Evolutionary conservation across 805 yeast species (phyloP).

Genomic region (Kuraishia molischiana): DNA sequence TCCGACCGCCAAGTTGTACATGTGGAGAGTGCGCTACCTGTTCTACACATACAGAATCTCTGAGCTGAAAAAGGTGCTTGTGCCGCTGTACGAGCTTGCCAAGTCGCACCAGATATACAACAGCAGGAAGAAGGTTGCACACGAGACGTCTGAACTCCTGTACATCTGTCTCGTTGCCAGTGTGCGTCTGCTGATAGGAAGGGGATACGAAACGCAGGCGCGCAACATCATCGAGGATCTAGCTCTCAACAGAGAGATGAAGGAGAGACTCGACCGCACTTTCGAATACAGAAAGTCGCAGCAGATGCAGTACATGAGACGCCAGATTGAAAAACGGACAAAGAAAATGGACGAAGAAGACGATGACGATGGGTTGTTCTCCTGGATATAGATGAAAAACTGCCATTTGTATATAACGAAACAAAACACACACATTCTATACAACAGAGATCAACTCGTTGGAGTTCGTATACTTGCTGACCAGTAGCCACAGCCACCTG

Average conservation of each 20-base stretch:
- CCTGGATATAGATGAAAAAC: neutral
- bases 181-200: constrained; percentile 9
- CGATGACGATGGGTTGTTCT: constrained; percentile 6
- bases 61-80: neutral
- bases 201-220: constrained; percentile 1
- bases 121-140: neutral
- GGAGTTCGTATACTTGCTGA: constrained; percentile 67
- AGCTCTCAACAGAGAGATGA: constrained; percentile 13
- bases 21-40: neutral
- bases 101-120: neutral
- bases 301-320: constrained; percentile 9
- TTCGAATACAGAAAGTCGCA: constrained; percentile 9
- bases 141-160: neutral
- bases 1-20: neutral
- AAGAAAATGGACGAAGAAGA: constrained; percentile 3
- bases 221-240: constrained; percentile 12
- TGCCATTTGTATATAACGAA: constrained; percentile 1
- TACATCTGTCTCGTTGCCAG: constrained; percentile 3
- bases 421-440: constrained; percentile 5
- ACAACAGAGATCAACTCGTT: constrained; percentile 45
- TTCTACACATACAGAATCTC: neutral
- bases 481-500: constrained; percentile 76
- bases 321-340: constrained; percentile 4
- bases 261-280: constrained; percentile 7
- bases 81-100: neutral